These are phyloP conservation scores for Candolleomyces aberdarensis DNA, from an alignment of 768 basidiomycete species.

Conservation along the genomic window DNA sequence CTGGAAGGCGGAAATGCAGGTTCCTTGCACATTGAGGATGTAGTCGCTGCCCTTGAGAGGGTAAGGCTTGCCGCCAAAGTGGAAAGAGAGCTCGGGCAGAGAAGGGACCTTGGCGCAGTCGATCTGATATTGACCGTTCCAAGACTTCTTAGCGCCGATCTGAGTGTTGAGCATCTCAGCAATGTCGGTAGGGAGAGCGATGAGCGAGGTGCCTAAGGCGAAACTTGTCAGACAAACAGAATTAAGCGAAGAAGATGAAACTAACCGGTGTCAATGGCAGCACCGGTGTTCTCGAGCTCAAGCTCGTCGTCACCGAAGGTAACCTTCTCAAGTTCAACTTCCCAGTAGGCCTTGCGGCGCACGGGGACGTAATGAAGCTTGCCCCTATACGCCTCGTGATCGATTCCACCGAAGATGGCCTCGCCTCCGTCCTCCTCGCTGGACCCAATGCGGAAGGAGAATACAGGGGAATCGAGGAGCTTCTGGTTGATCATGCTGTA, in stretches of 20 bases:
- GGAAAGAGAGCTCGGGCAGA: slow-evolving; percentile 83
- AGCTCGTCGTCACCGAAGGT: slow-evolving; percentile 82
- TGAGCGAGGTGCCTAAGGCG: slow-evolving; percentile 80
- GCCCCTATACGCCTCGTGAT: slow-evolving; percentile 72
- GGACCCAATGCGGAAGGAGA: slow-evolving; percentile 89
- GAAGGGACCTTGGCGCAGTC: slow-evolving; percentile 83
- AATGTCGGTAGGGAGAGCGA: slow-evolving; percentile 89
- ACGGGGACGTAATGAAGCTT: slow-evolving; percentile 84
- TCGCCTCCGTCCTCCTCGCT: slow-evolving; percentile 90
- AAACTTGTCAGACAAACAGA: not conserved
- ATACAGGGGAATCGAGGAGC: slow-evolving; percentile 82
- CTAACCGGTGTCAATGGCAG: slow-evolving; percentile 85
- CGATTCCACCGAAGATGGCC: slow-evolving; percentile 89
- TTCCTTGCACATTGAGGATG: slow-evolving; percentile 84
- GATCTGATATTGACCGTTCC: slow-evolving; percentile 95
- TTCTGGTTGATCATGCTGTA: slow-evolving; percentile 86
- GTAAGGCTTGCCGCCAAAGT: slow-evolving; percentile 79
- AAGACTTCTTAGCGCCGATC: slow-evolving; percentile 91
- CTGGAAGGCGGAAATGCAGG: slow-evolving; percentile 92
- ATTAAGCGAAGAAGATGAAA: not conserved
- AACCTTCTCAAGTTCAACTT: slow-evolving; percentile 89
- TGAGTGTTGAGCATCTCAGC: slow-evolving; percentile 97
- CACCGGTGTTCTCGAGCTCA: slow-evolving; percentile 91
- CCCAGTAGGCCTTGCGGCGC: slow-evolving; percentile 96
- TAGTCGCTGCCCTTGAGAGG: slow-evolving; percentile 83